Evolutionary conservation across 352 stramenopile species (phyloP).

Genomic region (Phytophthora pini): DNA sequence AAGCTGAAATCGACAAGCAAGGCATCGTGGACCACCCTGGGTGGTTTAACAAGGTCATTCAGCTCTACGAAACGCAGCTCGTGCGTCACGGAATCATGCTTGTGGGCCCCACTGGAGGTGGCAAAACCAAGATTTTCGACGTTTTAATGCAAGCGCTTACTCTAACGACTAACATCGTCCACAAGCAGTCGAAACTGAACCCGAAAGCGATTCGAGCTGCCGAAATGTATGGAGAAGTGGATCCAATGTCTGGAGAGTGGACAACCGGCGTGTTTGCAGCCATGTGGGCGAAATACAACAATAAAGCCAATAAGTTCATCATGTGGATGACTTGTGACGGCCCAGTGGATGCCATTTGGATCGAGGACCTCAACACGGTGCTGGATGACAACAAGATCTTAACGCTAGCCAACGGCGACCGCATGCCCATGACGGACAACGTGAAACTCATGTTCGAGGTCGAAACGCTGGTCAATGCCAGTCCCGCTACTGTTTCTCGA

Average conservation of each 20-base stretch:
- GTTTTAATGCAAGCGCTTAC: constrained; percentile 94
- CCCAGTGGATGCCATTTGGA: constrained; percentile 98
- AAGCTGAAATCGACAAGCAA: constrained; percentile 92
- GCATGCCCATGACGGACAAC: constrained; percentile 98
- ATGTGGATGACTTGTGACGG: constrained; percentile 99
- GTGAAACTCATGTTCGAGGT: constrained; percentile 98
- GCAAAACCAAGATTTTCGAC: constrained; percentile 98
- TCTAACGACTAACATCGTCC: constrained; percentile 91
- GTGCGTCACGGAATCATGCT: constrained; percentile 99
- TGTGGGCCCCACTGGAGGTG: constrained; percentile 96
- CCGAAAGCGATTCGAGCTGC: constrained; percentile 97
- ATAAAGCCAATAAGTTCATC: constrained; percentile 98
- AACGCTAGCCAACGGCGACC: constrained; percentile 96
- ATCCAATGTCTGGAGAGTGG: constrained; percentile 97
- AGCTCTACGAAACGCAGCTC: constrained; percentile 98
- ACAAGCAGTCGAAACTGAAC: constrained; percentile 97
- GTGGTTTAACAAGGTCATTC: constrained; percentile 97
- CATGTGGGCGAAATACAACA: constrained; percentile 99
- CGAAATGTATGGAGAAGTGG: constrained; percentile 99
- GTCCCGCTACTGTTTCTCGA: constrained; percentile 96
- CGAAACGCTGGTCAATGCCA: constrained; percentile 97
- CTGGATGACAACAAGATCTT: constrained; percentile 99
- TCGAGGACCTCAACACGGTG: constrained; percentile 98
- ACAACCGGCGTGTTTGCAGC: constrained; percentile 97
- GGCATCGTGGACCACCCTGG: constrained; percentile 87